A percentile compares a stretch with the other conserved stretches of the same genome.
Conservation (phyloP, 202 grass and related monocot genomes). For the Setaria viridis region DNA sequence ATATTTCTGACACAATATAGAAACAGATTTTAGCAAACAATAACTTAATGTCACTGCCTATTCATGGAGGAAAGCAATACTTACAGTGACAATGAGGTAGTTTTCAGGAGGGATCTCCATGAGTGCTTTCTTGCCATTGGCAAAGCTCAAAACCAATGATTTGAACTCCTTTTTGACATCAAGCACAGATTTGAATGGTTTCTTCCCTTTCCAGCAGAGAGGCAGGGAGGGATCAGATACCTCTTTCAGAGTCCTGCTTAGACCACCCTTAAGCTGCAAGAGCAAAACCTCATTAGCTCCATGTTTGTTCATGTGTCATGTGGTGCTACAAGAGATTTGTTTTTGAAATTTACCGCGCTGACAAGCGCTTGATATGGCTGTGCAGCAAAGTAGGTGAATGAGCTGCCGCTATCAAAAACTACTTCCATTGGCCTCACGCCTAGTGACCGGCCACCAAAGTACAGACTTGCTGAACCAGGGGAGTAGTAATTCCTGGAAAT, state of each 20-base stretch:
- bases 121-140: conserved; percentile 59
- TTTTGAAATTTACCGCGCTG: conserved; percentile 59
- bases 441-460: conserved; percentile 62
- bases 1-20: conserved; percentile 63
- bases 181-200: conserved; percentile 76
- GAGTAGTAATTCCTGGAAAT: conserved; percentile 90
- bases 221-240: conserved; percentile 69
- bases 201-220: conserved; percentile 94
- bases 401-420: conserved; percentile 91
- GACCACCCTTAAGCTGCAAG: conserved; percentile 72
- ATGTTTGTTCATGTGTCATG: conserved; percentile 11
- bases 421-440: conserved; percentile 75
- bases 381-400: conserved; percentile 86
- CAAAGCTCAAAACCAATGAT: conserved; percentile 70
- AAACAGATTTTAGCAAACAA: conserved; percentile 37
- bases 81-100: conserved; percentile 95
- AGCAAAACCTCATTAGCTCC: conserved; percentile 36
- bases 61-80: conserved; percentile 29
- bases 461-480: conserved; percentile 78
- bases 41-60: background rate
- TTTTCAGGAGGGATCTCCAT: conserved; percentile 96
- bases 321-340: background rate
- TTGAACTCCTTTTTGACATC: conserved; percentile 95
- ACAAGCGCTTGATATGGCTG: conserved; percentile 83
- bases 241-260: conserved; percentile 73